Percentiles rank a stretch among this genome's conserved stretches.
phyloP scores from a whole-genome alignment of 805 yeast genomes.

The Clavispora phyllophila region DNA sequence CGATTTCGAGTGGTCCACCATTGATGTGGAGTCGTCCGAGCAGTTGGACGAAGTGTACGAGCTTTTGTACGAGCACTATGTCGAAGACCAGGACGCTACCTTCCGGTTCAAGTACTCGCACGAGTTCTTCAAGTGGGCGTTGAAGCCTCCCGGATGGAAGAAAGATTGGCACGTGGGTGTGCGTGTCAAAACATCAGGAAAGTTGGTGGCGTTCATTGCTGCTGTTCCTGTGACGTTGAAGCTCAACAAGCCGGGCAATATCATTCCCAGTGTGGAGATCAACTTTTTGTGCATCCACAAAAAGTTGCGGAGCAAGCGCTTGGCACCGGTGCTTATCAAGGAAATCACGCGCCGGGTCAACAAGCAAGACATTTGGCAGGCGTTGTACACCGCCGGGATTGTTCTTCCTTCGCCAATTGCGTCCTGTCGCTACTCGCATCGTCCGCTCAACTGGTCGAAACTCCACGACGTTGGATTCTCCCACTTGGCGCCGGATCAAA shows the following conservation, averaged over 20 bases:
- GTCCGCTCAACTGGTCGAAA: slow-evolving; percentile 90
- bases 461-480: slow-evolving; percentile 88
- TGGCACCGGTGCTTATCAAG: slow-evolving; percentile 89
- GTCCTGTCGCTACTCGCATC: slow-evolving; percentile 84
- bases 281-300: slow-evolving; percentile 94
- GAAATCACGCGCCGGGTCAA: slow-evolving; percentile 94
- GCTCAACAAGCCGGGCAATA: slow-evolving; percentile 46
- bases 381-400: slow-evolving; percentile 88
- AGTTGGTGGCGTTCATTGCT: slow-evolving; percentile 85
- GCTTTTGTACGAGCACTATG: slow-evolving; percentile 82
- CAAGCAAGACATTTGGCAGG: slow-evolving; percentile 85
- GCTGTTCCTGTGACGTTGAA: slow-evolving; percentile 76
- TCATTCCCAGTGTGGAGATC: slow-evolving; percentile 72
- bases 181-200: slow-evolving; percentile 68
- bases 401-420: slow-evolving; percentile 90
- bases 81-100: slow-evolving; percentile 88
- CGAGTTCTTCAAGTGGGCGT: slow-evolving; percentile 85
- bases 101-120: slow-evolving; percentile 87
- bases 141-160: slow-evolving; percentile 89
- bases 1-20: slow-evolving; percentile 85
- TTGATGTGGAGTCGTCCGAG: slow-evolving; percentile 51
- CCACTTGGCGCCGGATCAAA: slow-evolving; percentile 64
- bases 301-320: slow-evolving; percentile 84
- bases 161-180: slow-evolving; percentile 92
- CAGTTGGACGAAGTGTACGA: slow-evolving; percentile 76